Conservation (phyloP, 1,284 basidiomycete genomes). For the Boletus calvinii region DNA sequence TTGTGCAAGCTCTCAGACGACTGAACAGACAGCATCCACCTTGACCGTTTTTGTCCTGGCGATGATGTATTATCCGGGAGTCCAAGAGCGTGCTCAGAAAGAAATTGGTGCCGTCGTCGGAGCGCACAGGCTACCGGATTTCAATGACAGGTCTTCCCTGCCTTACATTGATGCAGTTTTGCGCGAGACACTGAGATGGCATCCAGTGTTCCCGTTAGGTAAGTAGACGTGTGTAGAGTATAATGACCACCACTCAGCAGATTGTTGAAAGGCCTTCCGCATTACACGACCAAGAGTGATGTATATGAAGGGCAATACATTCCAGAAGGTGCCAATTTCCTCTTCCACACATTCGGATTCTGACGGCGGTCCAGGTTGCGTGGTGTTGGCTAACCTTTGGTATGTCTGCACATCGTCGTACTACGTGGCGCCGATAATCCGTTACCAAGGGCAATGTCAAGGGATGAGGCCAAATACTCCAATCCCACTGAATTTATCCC, state of each 20-base stretch:
- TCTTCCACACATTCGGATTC: neutral
- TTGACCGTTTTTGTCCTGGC: conserved; percentile 37
- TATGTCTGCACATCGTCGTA: conserved; percentile 10
- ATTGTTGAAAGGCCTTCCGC: conserved; percentile 26
- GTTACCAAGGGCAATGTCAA: conserved; percentile 32
- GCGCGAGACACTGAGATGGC: conserved; percentile 42
- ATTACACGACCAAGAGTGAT: conserved; percentile 26
- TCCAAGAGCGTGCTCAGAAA: conserved; percentile 38
- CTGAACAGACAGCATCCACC: conserved; percentile 31
- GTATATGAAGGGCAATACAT: conserved; percentile 29
- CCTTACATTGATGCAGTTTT: conserved; percentile 42
- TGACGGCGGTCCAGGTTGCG: conserved; percentile 28
- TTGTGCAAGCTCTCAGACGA: conserved; percentile 2
- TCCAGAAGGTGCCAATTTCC: conserved; percentile 23
- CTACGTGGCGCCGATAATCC: conserved; percentile 7
- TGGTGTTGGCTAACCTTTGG: conserved; percentile 33
- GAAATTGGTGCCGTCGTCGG: conserved; percentile 45
- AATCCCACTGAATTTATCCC: conserved; percentile 29
- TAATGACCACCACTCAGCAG: neutral
- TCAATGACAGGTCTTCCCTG: conserved; percentile 39
- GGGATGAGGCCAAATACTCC: conserved; percentile 28
- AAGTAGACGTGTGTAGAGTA: conserved; percentile 1
- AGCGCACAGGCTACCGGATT: conserved; percentile 38
- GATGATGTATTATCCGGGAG: conserved; percentile 40
- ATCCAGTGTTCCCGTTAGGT: conserved; percentile 35